These are phyloP conservation scores for Globisporangium splendens DNA, from an alignment of 352 stramenopile genomes.

Conservation along the genomic window DNA sequence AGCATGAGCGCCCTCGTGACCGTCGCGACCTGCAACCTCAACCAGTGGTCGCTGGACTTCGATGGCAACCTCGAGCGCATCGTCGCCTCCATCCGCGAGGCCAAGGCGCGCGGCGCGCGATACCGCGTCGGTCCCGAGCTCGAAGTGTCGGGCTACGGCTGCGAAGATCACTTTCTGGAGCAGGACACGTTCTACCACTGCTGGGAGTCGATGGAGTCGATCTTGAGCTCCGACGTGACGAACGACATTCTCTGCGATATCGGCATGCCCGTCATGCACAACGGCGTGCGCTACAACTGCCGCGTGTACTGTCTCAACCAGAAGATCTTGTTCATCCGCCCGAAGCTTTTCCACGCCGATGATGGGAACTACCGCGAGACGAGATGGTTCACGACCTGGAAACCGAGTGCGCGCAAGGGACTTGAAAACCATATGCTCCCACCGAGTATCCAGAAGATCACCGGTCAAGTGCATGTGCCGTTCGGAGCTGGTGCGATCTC, in stretches of 20 bases:
- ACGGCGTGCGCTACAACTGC: conserved; percentile 97
- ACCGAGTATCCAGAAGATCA: conserved; percentile 81
- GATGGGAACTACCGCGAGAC: conserved; percentile 98
- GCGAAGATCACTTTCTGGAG: conserved; percentile 99
- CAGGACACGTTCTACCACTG: conserved; percentile 98
- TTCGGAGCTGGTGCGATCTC: conserved; percentile 81
- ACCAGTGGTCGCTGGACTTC: conserved; percentile 99
- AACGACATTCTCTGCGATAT: conserved; percentile 97
- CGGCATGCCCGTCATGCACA: conserved; percentile 96
- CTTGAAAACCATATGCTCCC: conserved; percentile 76
- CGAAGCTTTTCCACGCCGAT: conserved; percentile 92
- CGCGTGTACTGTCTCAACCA: conserved; percentile 93
- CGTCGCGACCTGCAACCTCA: conserved; percentile 97
- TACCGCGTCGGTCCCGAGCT: conserved; percentile 97
- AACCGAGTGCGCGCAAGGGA: conserved; percentile 37
- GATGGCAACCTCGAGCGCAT: conserved; percentile 96
- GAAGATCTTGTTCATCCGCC: conserved; percentile 93
- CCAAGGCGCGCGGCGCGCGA: conserved; percentile 84
- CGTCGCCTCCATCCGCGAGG: conserved; percentile 80
- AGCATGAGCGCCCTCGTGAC: conserved; percentile 88
- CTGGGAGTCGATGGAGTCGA: conserved; percentile 91
- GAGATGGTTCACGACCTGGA: conserved; percentile 90
- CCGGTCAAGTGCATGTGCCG: conserved; percentile 63
- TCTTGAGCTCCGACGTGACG: conserved; percentile 88
- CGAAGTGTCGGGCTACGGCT: conserved; percentile 97